Evolutionary conservation across 2,329 filamentous ascomycete species (phyloP), one percentile per base, ranked within the genome.

Genomic region (Podosphaera xanthii): DNA sequence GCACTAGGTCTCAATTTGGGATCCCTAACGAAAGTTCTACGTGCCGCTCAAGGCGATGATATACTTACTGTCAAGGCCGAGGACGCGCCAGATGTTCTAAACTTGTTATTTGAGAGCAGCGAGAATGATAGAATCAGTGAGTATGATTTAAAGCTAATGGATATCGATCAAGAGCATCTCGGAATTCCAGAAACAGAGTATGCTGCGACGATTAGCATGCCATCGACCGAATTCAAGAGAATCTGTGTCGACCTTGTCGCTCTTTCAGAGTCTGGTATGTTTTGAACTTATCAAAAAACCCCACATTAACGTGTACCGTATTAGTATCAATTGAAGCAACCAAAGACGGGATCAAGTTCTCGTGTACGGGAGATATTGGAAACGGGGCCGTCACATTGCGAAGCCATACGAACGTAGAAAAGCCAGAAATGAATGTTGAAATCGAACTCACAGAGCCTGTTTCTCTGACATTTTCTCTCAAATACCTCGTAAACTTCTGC

Each of bases 81-180:
- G 71, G 94, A 98, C 72, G 84, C 88, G 46, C 92, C 92, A 55
- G 92, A 98, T 73, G 87, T 90, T 56, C 83, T 98, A 67, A 97
- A 95, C 78, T 77, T 98, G 64, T 80, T 90, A 67, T 98, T 98
- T 70, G 94, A 98, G 82, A 94, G 83, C 77, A 76, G 80, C 65
- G 82, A 85, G 69, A 86, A 81, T 68, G 92, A 98, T 73, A 81
- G 92, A 65, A 81, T 98, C 70, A 94, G 87, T 80, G 94, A 98
- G 77, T 98, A 98, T 72, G 92, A 98, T 73, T 86, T 98, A 74
- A 98, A 98, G 80, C 83, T 98, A 71, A 98, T 98, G 92, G 92
- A 98, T 72, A 98, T 98, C 72, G 92, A 98, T 74, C 94, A 98
- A 76, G 92, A 98, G 79, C 92, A 98, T 73, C 76, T 98, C 73